Percentiles rank a stretch among this genome's conserved stretches.
Conservation (phyloP, 2,329 filamentous ascomycete species). For the Aspergillus texensis region DNA sequence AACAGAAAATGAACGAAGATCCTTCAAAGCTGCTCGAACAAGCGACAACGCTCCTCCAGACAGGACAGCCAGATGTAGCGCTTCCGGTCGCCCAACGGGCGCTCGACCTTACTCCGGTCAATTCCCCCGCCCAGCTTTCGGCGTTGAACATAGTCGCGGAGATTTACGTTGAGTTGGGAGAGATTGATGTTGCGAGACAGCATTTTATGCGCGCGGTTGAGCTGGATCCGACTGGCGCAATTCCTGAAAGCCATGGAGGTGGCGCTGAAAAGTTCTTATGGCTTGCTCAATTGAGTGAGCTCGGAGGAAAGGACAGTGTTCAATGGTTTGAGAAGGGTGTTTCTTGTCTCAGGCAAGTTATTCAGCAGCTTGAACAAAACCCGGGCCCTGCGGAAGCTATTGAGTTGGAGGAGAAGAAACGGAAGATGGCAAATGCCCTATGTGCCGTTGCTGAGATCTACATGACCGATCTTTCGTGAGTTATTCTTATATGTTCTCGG, state of each 20-base stretch:
- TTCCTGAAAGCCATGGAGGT: constrained; percentile 72
- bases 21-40: constrained; percentile 60
- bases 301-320: constrained; percentile 63
- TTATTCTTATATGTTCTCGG: constrained; percentile 13
- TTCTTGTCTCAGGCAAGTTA: constrained; percentile 69
- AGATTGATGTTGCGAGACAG: constrained; percentile 71
- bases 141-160: constrained; percentile 78
- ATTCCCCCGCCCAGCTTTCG: constrained; percentile 48
- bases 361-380: constrained; percentile 64
- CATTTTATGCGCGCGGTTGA: constrained; percentile 74
- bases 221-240: constrained; percentile 74
- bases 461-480: constrained; percentile 93
- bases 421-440: constrained; percentile 84
- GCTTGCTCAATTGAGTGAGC: constrained; percentile 81
- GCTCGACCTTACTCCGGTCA: constrained; percentile 41
- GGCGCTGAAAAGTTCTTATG: constrained; percentile 94
- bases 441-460: constrained; percentile 96
- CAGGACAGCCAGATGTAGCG: constrained; percentile 60
- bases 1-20: constrained; percentile 52
- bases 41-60: constrained; percentile 60
- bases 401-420: constrained; percentile 69
- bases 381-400: constrained; percentile 40
- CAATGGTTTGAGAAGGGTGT: constrained; percentile 67
- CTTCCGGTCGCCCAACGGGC: constrained; percentile 58
- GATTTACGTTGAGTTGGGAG: constrained; percentile 79